These are phyloP conservation scores for Rasamsonia emersonii DNA, from an alignment of 2,329 filamentous ascomycete genomes.

Conservation along the genomic window DNA sequence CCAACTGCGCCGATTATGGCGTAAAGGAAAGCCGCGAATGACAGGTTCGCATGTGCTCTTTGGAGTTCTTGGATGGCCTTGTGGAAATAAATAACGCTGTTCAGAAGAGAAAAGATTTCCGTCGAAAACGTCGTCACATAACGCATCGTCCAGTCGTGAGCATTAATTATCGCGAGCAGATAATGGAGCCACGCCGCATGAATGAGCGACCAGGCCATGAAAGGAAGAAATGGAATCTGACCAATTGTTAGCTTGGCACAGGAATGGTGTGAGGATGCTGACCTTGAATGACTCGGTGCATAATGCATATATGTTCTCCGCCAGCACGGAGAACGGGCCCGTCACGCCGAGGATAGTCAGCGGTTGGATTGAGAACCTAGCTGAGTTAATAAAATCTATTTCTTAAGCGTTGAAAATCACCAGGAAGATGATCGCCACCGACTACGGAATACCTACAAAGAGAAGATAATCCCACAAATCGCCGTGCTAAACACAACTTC, in stretches of 20 bases:
- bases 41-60: conserved; percentile 48
- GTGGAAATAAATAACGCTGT: conserved; percentile 61
- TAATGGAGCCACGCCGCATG: conserved; percentile 59
- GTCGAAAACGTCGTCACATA: conserved; percentile 60
- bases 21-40: conserved; percentile 56
- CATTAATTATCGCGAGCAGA: conserved; percentile 56
- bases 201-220: conserved; percentile 61
- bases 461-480: conserved; percentile 55
- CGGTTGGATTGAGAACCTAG: conserved; percentile 51
- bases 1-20: conserved; percentile 56
- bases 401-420: conserved; percentile 1
- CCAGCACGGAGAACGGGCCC: conserved; percentile 58
- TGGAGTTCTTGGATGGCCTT: conserved; percentile 58
- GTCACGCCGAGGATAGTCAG: conserved; percentile 59
- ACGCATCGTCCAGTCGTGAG: conserved; percentile 62
- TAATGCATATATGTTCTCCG: conserved; percentile 56
- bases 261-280: conserved; percentile 11
- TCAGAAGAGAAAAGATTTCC: conserved; percentile 58
- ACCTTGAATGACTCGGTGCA: conserved; percentile 49
- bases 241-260: conserved; percentile 5
- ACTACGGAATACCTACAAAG: conserved; percentile 42
- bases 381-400: conserved; percentile 1
- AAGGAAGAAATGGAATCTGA: conserved; percentile 52
- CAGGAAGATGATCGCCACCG: background rate
- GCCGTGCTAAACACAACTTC: conserved; percentile 60